These are phyloP conservation scores for Mycocentrospora acerina DNA, from an alignment of 2,329 filamentous ascomycete genomes.

Conservation along the genomic window DNA sequence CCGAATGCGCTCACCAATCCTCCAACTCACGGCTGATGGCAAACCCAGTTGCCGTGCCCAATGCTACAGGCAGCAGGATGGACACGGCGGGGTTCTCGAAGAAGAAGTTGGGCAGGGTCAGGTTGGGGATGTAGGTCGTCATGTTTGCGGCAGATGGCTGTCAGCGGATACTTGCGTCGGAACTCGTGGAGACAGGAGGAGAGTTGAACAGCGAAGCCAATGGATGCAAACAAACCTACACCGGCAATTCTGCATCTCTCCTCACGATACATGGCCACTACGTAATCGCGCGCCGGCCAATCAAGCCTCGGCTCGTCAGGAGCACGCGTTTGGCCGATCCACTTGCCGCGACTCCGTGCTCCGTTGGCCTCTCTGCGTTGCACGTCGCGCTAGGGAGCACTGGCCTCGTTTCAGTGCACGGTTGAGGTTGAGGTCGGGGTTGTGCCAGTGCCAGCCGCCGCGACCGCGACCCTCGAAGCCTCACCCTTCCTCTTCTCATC, in stretches of 20 bases:
- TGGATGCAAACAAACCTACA: neutral
- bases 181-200: too few relatives aligned
- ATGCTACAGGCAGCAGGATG: constrained; percentile 71
- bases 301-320: constrained; percentile 15
- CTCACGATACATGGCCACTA: neutral
- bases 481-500: constrained; percentile 26
- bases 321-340: constrained; percentile 19
- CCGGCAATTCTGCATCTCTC: constrained; percentile 1
- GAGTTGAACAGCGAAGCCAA: neutral
- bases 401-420: constrained; percentile 22
- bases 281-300: constrained; percentile 11
- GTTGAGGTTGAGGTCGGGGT: constrained; percentile 2
- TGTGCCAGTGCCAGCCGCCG: constrained; percentile 15
- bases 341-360: constrained; percentile 22
- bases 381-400: constrained; percentile 12
- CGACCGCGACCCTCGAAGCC: too few relatives aligned
- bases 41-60: constrained; percentile 75
- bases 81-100: constrained; percentile 73
- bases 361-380: constrained; percentile 8
- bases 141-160: constrained; percentile 51
- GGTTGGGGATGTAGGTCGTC: constrained; percentile 76
- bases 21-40: constrained; percentile 61
- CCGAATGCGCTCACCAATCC: neutral
- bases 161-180: neutral
- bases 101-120: constrained; percentile 71